A percentile compares a stretch with the other conserved stretches of the same genome.
Evolutionary conservation across 2,329 filamentous ascomycete genomes (phyloP).

Genomic region (Herpotrichia juniperi): DNA sequence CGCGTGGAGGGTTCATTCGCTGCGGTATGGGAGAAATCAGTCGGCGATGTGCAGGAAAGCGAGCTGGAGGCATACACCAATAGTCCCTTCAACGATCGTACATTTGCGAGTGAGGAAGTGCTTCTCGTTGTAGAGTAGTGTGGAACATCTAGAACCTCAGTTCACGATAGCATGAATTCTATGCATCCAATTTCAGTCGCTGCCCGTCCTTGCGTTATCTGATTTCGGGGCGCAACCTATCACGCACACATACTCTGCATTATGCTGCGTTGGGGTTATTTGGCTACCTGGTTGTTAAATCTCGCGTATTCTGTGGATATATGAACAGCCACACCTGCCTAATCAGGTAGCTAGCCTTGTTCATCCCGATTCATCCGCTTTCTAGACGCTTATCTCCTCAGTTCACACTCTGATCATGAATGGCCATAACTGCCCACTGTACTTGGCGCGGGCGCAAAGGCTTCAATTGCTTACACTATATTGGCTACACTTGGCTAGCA

Average conservation of each 20-base stretch:
- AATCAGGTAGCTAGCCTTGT: background rate
- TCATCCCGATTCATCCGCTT: background rate
- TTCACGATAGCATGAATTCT: background rate
- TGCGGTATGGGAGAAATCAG: slow-evolving; percentile 42
- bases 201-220: background rate
- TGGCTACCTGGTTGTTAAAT: background rate
- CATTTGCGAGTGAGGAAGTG: slow-evolving; percentile 31
- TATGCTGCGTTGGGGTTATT: background rate
- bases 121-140: slow-evolving; percentile 25
- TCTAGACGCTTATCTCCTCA: background rate
- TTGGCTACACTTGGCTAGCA: too few relatives aligned
- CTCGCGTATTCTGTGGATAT: background rate
- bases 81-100: slow-evolving; percentile 30
- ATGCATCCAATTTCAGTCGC: background rate
- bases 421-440: too few relatives aligned
- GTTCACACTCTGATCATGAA: too few relatives aligned
- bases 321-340: slow-evolving; percentile 2
- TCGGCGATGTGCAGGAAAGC: slow-evolving; percentile 26
- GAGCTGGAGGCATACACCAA: slow-evolving; percentile 31
- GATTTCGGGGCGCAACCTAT: background rate
- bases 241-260: background rate
- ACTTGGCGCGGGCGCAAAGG: too few relatives aligned
- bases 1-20: slow-evolving; percentile 40
- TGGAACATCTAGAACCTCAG: background rate
- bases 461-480: too few relatives aligned